Percentiles rank a stretch among this genome's conserved stretches.
Conservation (phyloP, 129 eudicot genomes). For the Daucus carota region DNA sequence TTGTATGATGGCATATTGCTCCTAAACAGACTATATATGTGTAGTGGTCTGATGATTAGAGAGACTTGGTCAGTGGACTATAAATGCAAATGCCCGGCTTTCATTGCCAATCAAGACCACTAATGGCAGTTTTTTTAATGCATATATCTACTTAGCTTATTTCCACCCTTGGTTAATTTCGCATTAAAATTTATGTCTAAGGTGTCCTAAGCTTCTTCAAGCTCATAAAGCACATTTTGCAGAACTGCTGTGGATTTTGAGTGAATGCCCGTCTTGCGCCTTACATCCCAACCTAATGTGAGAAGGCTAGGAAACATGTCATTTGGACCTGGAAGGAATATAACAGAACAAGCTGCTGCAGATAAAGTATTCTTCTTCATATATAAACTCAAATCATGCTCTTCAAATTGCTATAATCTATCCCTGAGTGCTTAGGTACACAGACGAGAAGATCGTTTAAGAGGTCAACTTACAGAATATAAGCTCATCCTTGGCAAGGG, state of each 20-base stretch:
- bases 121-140: neutral
- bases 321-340: neutral
- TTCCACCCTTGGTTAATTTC: neutral
- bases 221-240: neutral
- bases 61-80: neutral
- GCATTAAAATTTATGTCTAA: neutral
- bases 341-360: neutral
- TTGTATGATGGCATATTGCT: neutral
- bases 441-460: neutral
- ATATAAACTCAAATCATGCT: neutral
- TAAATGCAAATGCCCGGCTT: neutral
- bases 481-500: constrained; percentile 96
- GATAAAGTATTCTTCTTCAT: neutral
- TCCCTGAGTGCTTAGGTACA: neutral
- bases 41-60: neutral
- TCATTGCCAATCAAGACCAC: neutral
- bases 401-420: neutral
- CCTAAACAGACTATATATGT: neutral
- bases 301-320: neutral
- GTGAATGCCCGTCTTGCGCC: neutral
- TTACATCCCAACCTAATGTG: neutral
- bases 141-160: neutral
- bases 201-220: neutral
- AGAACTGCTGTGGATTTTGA: neutral
- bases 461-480: constrained; percentile 60